Evolutionary conservation across 2,329 filamentous ascomycete species (phyloP), one percentile per base, ranked within the genome.

Genomic region (Arachnomyces sp.): DNA sequence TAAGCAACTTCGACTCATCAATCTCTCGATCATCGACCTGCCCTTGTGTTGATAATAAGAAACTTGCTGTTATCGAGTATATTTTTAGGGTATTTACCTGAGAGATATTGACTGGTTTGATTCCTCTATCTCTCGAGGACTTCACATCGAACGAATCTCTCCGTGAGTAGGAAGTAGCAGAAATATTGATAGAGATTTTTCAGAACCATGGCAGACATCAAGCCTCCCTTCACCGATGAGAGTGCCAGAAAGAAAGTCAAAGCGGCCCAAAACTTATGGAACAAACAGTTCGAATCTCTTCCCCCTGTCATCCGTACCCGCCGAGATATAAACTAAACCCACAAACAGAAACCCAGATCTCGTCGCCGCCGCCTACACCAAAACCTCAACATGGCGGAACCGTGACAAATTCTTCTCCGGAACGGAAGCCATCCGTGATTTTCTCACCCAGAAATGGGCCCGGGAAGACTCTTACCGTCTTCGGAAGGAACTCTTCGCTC

Each of bases 401-500:
- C 76, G 86, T 3, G 72, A 73, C 48, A 66, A 62, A 1, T 93
- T 94, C 59, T 56, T 93, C 34, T 63, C 65, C 8, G 86, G 86
- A 1, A 80, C 78, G 1, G 73, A 77, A 5, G 76, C 71, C 13
- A 88, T 93, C 44, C 68, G 79, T 36, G 65, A 65, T 2, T 86
- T 90, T 50, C 57, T 94, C 38, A 74, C 72, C 1, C 67, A 75
- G 33, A 93, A 93, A 56, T 93, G 86, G 86, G 63, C 72, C 32
- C 75, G 71, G 14, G 87, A 93, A 59, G 67, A 75, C 32, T 77
- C 72, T 12, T 93, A 93, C 54, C 73, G 74, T 0, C 70, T 94
- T 40, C 75, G 86, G 39, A 93, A 94, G 60, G 87, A 94, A 57
- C 68, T 94, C 1, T 94, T 93, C 61, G 73, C 84, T 1, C 92